A percentile compares a stretch with the other conserved stretches of the same genome.
phyloP scores from a whole-genome alignment of 352 stramenopile species.

The Elongisporangium senticosum region DNA sequence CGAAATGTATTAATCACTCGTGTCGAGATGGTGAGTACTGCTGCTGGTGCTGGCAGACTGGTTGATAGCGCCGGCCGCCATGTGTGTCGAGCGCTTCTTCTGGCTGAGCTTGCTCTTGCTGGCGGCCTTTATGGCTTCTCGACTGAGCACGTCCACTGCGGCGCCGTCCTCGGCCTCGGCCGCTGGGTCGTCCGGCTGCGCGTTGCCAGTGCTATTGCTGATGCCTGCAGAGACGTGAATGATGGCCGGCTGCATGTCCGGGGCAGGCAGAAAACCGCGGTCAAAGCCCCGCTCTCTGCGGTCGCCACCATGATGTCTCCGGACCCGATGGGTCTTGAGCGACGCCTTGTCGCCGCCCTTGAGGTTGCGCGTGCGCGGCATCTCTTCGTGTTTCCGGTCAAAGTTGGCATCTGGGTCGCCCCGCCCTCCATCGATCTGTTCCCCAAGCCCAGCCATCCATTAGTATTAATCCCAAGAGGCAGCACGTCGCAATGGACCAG shows the following conservation, averaged over 20 bases:
- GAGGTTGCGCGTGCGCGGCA: neutral
- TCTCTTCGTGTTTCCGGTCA: constrained; percentile 14
- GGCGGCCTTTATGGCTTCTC: constrained; percentile 63
- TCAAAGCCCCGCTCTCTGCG: constrained; percentile 34
- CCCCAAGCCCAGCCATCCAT: neutral
- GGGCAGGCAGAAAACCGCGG: constrained; percentile 18
- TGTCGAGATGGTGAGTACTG: neutral
- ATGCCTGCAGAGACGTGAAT: neutral
- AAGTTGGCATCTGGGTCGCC: constrained; percentile 66
- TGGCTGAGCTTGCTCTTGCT: constrained; percentile 49
- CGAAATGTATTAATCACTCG: neutral
- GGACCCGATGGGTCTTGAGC: neutral
- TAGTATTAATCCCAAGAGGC: neutral
- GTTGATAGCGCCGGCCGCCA: neutral
- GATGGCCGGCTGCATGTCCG: neutral
- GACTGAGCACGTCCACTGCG: constrained; percentile 36
- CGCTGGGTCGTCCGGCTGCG: constrained; percentile 4
- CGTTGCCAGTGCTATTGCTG: neutral
- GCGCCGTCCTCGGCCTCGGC: constrained; percentile 31
- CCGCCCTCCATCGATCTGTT: constrained; percentile 60
- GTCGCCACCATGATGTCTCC: constrained; percentile 2
- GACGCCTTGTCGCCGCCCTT: constrained; percentile 7
- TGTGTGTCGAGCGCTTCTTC: constrained; percentile 30
- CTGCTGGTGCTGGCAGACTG: neutral
- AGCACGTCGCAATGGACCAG: neutral